Percentiles rank a stretch among this genome's conserved stretches.
Evolutionary conservation across 2,329 filamentous ascomycete species (phyloP).

Genomic region (Aquanectria penicillioides): DNA sequence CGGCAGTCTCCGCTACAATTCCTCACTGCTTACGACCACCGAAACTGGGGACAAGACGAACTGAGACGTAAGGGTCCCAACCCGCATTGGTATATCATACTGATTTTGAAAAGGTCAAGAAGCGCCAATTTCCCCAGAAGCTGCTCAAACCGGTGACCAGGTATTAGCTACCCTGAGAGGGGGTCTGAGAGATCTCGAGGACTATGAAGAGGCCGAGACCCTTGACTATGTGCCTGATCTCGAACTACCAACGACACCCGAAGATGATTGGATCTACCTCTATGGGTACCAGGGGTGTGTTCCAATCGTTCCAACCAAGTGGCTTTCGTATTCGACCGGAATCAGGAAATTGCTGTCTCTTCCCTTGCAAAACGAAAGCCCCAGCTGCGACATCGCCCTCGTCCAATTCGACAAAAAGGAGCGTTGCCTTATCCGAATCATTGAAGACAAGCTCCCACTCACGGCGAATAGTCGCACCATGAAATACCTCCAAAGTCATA

Average conservation of each 20-base stretch:
- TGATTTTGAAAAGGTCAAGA: conserved; percentile 27
- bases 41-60: conserved; percentile 43
- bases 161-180: neutral
- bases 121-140: conserved; percentile 9
- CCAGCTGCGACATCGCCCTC: conserved; percentile 4
- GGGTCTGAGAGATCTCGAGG: neutral
- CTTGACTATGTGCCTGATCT: conserved; percentile 11
- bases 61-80: conserved; percentile 29
- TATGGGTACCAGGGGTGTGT: conserved; percentile 47
- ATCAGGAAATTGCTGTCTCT: conserved; percentile 38
- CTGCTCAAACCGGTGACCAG: neutral
- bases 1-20: conserved; percentile 48
- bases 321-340: conserved; percentile 32
- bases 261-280: conserved; percentile 31
- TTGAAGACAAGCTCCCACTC: conserved; percentile 25
- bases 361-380: neutral
- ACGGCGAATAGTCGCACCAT: neutral
- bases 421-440: neutral
- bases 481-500: conserved; percentile 15
- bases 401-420: conserved; percentile 21
- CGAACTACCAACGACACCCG: neutral
- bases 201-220: neutral
- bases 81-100: neutral
- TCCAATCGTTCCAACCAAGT: conserved; percentile 35
- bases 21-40: conserved; percentile 42